Evolutionary conservation across 805 yeast genomes (phyloP), one percentile per base, ranked within the genome.

Genomic region (Lipomyces lipofer): DNA sequence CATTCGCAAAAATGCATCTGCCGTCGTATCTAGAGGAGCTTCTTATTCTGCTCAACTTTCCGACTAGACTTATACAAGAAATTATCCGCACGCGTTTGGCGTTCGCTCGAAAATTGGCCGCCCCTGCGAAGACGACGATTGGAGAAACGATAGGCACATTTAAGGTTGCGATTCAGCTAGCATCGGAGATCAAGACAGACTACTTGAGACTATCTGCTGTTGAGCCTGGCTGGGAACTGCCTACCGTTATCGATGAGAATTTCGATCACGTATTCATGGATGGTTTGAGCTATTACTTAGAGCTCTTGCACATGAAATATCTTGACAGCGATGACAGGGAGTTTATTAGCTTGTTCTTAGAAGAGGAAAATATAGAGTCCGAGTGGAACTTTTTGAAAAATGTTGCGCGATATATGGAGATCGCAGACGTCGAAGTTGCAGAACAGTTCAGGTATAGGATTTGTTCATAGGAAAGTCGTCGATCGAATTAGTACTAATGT

Each of bases 81-180:
- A 79, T 88, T 48, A 85, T 91, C 40, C 78, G 78, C 32, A 79
- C 87, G 39, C 78, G 97, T 61, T 73, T 92, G 43, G 74, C 78
- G 1, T 90, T 88, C 67, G 96, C 97, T 1, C 77, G 80, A 67
- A 86, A 85, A 65, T 71, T 92, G 45, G 81, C 79, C 49, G 86
- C 85, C 64, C 96, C 97, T 1, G 90, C 97, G 0, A 81, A 91
- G 83, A 86, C 89, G 90, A 88, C 89, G 84, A 88, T 94, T 63
- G 99, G 94, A 69, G 97, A 92, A 71, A 85, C 89, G 79, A 80
- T 92, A 57, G 90, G 82, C 43, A 96, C 89, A 67, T 86, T 92
- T 67, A 84, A 84, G 62, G 78, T 84, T 1, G 89, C 88, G 67
- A 80, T 92, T 52, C 78, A 80, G 45, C 73, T 90, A 30, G 91